A percentile compares a stretch with the other conserved stretches of the same genome.
phyloP scores from a whole-genome alignment of 306 rosid species.

The Inga laurina region DNA sequence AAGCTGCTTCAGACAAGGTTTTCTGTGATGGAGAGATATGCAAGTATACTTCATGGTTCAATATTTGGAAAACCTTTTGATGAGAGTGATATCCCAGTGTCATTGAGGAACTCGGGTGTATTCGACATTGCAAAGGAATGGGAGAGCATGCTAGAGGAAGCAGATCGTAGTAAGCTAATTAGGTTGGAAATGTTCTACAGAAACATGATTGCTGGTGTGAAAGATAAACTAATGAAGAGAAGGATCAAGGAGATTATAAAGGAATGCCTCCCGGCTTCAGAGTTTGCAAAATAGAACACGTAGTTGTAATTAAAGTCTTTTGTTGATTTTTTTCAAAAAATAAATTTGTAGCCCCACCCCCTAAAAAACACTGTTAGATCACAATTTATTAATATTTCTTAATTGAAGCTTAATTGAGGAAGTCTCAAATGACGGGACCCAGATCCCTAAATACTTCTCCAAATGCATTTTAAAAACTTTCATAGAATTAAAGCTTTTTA shows the following conservation, averaged over 20 bases:
- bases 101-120: slow-evolving; percentile 52
- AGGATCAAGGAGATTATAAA: slow-evolving; percentile 66
- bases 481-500: background rate
- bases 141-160: slow-evolving; percentile 78
- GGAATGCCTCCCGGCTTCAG: slow-evolving; percentile 58
- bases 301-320: background rate
- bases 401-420: background rate
- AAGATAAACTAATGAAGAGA: slow-evolving; percentile 74
- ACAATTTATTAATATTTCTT: background rate
- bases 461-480: background rate
- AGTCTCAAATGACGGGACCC: background rate
- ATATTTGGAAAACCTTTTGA: slow-evolving; percentile 79
- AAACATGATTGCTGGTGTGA: slow-evolving; percentile 22
- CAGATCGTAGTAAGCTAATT: slow-evolving; percentile 57
- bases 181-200: slow-evolving; percentile 75
- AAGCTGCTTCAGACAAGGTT: slow-evolving; percentile 67
- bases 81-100: slow-evolving; percentile 68
- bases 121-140: slow-evolving; percentile 79
- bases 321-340: no score
- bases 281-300: background rate
- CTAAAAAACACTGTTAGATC: background rate
- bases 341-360: no score
- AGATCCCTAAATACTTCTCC: background rate
- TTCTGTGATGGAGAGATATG: slow-evolving; percentile 65
- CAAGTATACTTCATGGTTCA: slow-evolving; percentile 75